Evolutionary conservation across 2,329 filamentous ascomycete species (phyloP).

Genomic region (Tolypocladium album): DNA sequence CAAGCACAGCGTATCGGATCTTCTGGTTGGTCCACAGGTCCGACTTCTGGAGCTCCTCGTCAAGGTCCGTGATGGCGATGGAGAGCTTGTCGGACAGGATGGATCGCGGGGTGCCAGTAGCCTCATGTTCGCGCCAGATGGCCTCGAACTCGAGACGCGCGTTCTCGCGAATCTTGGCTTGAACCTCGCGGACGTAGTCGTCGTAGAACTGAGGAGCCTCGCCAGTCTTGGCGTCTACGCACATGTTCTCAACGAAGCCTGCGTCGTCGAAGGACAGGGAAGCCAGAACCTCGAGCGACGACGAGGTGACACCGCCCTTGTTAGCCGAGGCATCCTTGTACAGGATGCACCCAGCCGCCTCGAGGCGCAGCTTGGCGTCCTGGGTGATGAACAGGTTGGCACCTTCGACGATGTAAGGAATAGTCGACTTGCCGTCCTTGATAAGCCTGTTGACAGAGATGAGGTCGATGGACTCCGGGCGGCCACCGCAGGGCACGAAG

Average conservation of each 20-base stretch:
- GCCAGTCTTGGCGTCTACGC: constrained; percentile 56
- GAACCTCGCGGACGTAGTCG: constrained; percentile 83
- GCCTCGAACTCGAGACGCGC: constrained; percentile 93
- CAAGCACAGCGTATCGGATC: constrained; percentile 67
- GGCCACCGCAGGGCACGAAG: constrained; percentile 93
- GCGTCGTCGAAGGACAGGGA: constrained; percentile 89
- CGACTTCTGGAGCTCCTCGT: constrained; percentile 90
- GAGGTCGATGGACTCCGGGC: constrained; percentile 92
- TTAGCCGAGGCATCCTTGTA: constrained; percentile 98
- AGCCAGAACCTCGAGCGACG: constrained; percentile 89
- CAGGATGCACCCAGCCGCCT: constrained; percentile 87
- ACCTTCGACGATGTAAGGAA: constrained; percentile 95
- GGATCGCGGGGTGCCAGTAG: constrained; percentile 68
- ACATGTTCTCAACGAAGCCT: constrained; percentile 90
- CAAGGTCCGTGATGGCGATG: constrained; percentile 86
- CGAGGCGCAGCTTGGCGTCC: constrained; percentile 89
- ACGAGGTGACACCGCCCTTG: constrained; percentile 97
- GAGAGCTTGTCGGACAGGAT: constrained; percentile 88
- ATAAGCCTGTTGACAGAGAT: constrained; percentile 81
- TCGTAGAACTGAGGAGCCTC: constrained; percentile 84
- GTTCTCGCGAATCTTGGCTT: constrained; percentile 83
- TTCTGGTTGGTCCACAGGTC: constrained; percentile 79
- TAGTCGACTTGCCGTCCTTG: constrained; percentile 71
- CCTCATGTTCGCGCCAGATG: constrained; percentile 89
- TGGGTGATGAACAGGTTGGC: constrained; percentile 99